phyloP scores from a whole-genome alignment of 2,329 filamentous ascomycete species.

The Trichophyton benhamiae region DNA sequence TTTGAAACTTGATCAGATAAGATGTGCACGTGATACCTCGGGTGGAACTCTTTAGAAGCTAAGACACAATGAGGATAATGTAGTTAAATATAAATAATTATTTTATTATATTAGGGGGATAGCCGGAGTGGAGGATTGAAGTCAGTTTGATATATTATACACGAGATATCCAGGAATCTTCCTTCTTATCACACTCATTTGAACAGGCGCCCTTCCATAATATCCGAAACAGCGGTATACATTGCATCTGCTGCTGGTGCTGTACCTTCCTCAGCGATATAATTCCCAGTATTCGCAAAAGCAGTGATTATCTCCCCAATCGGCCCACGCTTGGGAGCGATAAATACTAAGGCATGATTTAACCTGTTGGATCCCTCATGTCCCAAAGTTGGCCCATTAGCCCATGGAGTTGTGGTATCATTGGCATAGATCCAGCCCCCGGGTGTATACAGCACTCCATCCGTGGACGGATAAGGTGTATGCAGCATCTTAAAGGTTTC shows the following conservation, averaged over 20 bases:
- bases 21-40: not conserved
- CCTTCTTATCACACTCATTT: not conserved
- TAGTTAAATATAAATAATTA: too few relatives aligned
- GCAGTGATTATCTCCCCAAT: not conserved
- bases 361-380: constrained; percentile 5
- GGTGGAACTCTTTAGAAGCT: too few relatives aligned
- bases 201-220: constrained; percentile 2
- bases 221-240: not conserved
- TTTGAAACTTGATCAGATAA: not conserved
- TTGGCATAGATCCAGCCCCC: constrained; percentile 8
- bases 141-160: not conserved
- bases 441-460: constrained; percentile 3
- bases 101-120: too few relatives aligned
- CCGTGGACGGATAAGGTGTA: constrained; percentile 3
- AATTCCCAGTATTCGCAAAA: constrained; percentile 3
- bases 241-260: not conserved
- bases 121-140: too few relatives aligned
- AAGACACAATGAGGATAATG: too few relatives aligned
- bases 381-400: constrained; percentile 6
- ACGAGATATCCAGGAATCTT: not conserved
- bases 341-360: not conserved
- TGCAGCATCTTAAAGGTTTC: constrained; percentile 9
- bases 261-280: not conserved
- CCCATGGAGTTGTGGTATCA: constrained; percentile 3
- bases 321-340: not conserved